A percentile compares a stretch with the other conserved stretches of the same genome.
These are phyloP conservation scores for Amborella trichopoda DNA, from an alignment of 164 flowering plant species.

Conservation along the genomic window DNA sequence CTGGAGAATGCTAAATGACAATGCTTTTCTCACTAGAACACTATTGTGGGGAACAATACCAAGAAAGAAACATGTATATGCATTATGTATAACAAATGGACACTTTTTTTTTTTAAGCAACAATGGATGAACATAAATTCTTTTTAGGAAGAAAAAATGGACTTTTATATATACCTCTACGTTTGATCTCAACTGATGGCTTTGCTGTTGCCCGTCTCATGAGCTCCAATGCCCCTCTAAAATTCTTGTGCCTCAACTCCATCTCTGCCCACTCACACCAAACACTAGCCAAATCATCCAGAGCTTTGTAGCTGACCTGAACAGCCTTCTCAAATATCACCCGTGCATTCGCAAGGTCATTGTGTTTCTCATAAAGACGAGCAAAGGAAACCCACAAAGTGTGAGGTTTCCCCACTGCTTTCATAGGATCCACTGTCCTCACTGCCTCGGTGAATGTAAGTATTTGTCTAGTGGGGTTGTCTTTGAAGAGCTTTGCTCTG, in stretches of 20 bases:
- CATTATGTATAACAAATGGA: too few species aligned
- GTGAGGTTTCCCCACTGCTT: slow-evolving; percentile 95
- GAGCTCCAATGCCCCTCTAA: slow-evolving; percentile 71
- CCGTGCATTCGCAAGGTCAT: slow-evolving; percentile 74
- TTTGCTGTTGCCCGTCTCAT: slow-evolving; percentile 91
- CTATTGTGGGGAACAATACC: too few species aligned
- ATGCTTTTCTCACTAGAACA: too few species aligned
- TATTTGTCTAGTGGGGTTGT: slow-evolving; percentile 72
- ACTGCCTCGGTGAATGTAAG: slow-evolving; percentile 91
- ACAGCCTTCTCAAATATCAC: slow-evolving; percentile 94
- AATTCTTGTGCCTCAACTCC: slow-evolving; percentile 73
- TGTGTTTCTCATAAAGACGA: slow-evolving; percentile 67
- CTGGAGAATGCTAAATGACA: too few species aligned
- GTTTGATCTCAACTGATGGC: slow-evolving; percentile 91
- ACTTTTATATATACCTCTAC: too few species aligned
- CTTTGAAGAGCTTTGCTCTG: slow-evolving; percentile 82
- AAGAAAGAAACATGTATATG: too few species aligned
- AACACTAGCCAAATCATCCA: slow-evolving; percentile 81
- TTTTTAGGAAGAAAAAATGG: too few species aligned
- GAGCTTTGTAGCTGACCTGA: slow-evolving; percentile 75
- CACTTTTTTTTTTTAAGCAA: too few species aligned
- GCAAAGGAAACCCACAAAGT: slow-evolving; percentile 96
- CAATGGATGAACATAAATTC: too few species aligned
- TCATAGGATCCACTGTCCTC: slow-evolving; percentile 90
- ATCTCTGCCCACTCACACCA: slow-evolving; percentile 99